Conservation (phyloP, 495 filamentous ascomycete species). For the Podospora pseudocomata region DNA sequence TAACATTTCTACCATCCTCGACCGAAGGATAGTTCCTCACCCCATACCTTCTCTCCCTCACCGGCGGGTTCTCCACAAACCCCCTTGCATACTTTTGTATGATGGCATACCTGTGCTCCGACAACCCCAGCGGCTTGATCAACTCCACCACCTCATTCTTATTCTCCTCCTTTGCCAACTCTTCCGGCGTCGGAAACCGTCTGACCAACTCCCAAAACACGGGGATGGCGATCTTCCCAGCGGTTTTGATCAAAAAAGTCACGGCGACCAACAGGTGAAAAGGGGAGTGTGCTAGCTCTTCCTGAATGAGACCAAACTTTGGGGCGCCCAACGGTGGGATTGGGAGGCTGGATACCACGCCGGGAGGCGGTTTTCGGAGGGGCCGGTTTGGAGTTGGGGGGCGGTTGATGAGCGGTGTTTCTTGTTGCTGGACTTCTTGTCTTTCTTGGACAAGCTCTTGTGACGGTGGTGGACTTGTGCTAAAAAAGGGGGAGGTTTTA, state of each 20-base stretch:
- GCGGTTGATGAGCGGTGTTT: constrained; percentile 8
- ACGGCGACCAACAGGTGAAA: constrained; percentile 72
- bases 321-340: constrained; percentile 63
- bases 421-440: not conserved
- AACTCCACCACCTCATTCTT: constrained; percentile 54
- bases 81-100: constrained; percentile 62
- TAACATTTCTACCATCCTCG: constrained; percentile 55
- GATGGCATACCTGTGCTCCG: constrained; percentile 48
- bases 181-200: constrained; percentile 62
- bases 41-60: constrained; percentile 54
- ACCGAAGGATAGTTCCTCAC: constrained; percentile 65
- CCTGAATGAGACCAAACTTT: constrained; percentile 77
- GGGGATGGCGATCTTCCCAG: constrained; percentile 70
- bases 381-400: constrained; percentile 14
- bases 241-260: constrained; percentile 79
- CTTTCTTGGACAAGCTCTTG: not conserved
- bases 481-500: constrained; percentile 43
- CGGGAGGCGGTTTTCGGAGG: constrained; percentile 31
- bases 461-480: constrained; percentile 7
- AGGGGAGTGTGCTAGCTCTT: constrained; percentile 65
- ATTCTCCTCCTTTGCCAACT: constrained; percentile 56
- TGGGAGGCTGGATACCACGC: constrained; percentile 59
- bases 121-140: constrained; percentile 72
- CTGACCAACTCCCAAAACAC: constrained; percentile 66
- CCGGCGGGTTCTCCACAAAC: constrained; percentile 66